Conservation (phyloP, 495 filamentous ascomycete species). For the Friedmanniomyces simplex region DNA sequence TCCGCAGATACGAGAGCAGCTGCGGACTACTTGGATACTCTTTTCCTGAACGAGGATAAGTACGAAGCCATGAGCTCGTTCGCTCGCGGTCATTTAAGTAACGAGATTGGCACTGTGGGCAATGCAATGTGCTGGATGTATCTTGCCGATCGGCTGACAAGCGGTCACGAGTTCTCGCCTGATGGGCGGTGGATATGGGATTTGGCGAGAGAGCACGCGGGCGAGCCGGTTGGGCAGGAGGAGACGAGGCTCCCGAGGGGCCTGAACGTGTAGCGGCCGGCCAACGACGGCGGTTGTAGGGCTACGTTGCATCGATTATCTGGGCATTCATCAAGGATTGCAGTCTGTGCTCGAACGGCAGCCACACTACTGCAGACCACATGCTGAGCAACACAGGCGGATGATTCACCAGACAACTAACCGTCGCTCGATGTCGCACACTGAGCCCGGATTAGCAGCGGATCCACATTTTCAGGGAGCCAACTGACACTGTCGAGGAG, state of each 20-base stretch:
- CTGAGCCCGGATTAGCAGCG: too few relatives aligned
- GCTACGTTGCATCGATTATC: too few relatives aligned
- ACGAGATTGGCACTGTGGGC: constrained; percentile 76
- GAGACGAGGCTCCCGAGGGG: constrained; percentile 48
- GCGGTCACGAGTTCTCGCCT: constrained; percentile 39
- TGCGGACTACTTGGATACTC: constrained; percentile 54
- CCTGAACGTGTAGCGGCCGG: background rate
- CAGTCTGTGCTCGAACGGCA: too few relatives aligned
- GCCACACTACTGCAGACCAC: too few relatives aligned
- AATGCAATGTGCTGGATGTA: constrained; percentile 76
- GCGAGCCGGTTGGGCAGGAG: constrained; percentile 43
- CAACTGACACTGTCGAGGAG: too few relatives aligned
- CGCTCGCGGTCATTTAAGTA: constrained; percentile 55
- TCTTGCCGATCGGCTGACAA: constrained; percentile 54
- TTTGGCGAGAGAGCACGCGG: constrained; percentile 60
- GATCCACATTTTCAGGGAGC: too few relatives aligned
- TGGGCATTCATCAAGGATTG: too few relatives aligned
- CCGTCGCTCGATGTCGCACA: too few relatives aligned
- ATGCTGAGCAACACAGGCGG: too few relatives aligned
- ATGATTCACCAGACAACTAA: too few relatives aligned
- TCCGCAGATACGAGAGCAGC: constrained; percentile 41
- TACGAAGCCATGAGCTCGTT: constrained; percentile 57
- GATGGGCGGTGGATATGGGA: constrained; percentile 63
- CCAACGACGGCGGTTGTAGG: too few relatives aligned
- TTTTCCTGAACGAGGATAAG: constrained; percentile 55